Percentiles rank a stretch among this genome's conserved stretches.
phyloP scores from a whole-genome alignment of 768 basidiomycete species.

The Boletus sp. region DNA sequence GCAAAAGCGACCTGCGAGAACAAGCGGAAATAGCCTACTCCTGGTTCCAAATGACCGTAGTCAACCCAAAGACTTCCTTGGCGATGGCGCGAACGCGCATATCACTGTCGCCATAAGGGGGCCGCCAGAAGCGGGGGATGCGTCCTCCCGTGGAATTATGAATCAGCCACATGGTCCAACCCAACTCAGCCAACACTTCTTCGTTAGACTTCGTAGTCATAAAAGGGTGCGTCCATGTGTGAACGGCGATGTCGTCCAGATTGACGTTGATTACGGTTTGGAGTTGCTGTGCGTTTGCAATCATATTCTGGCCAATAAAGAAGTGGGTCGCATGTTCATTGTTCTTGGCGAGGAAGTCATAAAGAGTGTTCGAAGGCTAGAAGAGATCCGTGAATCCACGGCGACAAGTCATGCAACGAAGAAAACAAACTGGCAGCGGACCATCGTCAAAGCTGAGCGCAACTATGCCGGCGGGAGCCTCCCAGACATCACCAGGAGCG shows the following conservation, averaged over 20 bases:
- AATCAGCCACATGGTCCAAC: constrained; percentile 79
- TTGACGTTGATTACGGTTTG: constrained; percentile 43
- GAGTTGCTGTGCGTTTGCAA: constrained; percentile 57
- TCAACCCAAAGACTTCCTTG: constrained; percentile 79
- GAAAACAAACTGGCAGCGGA: constrained; percentile 47
- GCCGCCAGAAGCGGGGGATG: constrained; percentile 80
- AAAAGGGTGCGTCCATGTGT: constrained; percentile 69
- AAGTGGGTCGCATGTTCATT: constrained; percentile 81
- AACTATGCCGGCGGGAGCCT: constrained; percentile 69
- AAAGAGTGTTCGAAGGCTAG: constrained; percentile 47
- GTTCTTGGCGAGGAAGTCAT: constrained; percentile 65
- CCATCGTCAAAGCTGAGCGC: constrained; percentile 82
- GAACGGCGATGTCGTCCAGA: constrained; percentile 41
- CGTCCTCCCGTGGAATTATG: constrained; percentile 79
- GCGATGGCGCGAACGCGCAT: constrained; percentile 84
- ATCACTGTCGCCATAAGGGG: constrained; percentile 85
- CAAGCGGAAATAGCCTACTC: constrained; percentile 50
- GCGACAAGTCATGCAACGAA: neutral
- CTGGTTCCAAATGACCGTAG: constrained; percentile 87
- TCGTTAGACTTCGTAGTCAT: constrained; percentile 77
- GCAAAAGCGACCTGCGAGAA: neutral
- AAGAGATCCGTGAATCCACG: neutral
- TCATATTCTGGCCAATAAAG: constrained; percentile 81
- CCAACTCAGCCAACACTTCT: constrained; percentile 67
- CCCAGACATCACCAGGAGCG: constrained; percentile 63